Evolutionary conservation across 2,329 filamentous ascomycete genomes (phyloP).

Genomic region (Podosphaera fusca): DNA sequence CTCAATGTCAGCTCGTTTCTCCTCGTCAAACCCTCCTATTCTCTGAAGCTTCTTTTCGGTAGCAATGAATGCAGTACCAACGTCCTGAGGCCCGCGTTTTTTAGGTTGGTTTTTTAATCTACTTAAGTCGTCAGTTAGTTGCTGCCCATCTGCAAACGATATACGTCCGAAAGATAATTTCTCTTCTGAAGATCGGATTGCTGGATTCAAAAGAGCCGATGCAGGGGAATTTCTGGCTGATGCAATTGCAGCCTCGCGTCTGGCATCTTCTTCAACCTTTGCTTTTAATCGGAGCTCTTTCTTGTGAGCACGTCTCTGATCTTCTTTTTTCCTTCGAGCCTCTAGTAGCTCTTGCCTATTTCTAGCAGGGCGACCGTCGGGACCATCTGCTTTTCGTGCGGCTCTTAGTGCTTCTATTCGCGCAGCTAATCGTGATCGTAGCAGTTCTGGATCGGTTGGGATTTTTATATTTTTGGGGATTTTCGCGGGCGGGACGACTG

Average conservation of each 20-base stretch:
- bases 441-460: conserved; percentile 47
- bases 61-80: conserved; percentile 65
- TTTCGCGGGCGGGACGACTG: conserved; percentile 33
- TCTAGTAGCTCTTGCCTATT: conserved; percentile 87
- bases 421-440: conserved; percentile 57
- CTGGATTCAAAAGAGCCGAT: conserved; percentile 29
- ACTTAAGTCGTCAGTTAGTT: conserved; percentile 47
- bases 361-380: conserved; percentile 58
- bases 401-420: conserved; percentile 70
- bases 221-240: conserved; percentile 36
- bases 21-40: conserved; percentile 48
- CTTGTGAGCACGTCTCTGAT: conserved; percentile 68
- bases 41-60: conserved; percentile 71
- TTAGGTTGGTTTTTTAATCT: conserved; percentile 42
- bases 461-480: conserved; percentile 43
- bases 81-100: conserved; percentile 64
- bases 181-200: conserved; percentile 30
- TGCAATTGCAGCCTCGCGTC: conserved; percentile 36
- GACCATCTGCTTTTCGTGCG: conserved; percentile 65
- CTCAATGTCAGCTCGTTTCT: conserved; percentile 65
- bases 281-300: conserved; percentile 59
- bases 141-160: conserved; percentile 69
- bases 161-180: conserved; percentile 80
- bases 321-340: conserved; percentile 65
- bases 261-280: conserved; percentile 54